Conservation (phyloP, 768 basidiomycete genomes). For the Lyophyllum atratum region DNA sequence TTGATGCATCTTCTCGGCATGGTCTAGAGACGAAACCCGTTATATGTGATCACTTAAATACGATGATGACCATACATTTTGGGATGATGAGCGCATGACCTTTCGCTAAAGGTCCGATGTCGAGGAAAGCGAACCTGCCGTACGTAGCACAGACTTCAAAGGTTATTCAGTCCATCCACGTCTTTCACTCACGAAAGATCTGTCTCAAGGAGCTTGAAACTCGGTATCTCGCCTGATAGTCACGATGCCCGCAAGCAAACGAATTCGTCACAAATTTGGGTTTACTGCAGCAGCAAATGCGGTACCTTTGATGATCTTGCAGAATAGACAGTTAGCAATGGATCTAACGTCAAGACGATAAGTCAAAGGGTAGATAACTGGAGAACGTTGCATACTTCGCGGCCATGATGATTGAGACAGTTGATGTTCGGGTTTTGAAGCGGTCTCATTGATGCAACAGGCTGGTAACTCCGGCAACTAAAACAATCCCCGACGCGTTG, state of each 20-base stretch:
- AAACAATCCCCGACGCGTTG: not conserved
- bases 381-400: conserved; percentile 31
- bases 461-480: not conserved
- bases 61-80: conserved; percentile 60
- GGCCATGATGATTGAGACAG: conserved; percentile 27
- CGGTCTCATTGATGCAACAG: too few species aligned
- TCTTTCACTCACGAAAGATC: conserved; percentile 55
- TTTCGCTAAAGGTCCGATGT: conserved; percentile 86
- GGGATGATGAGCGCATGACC: conserved; percentile 94
- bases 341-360: conserved; percentile 35
- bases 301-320: conserved; percentile 90
- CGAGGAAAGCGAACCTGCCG: conserved; percentile 82
- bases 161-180: not conserved
- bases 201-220: conserved; percentile 82
- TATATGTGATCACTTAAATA: not conserved
- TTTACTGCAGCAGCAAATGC: not conserved
- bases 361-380: not conserved
- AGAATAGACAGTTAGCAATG: conserved; percentile 80
- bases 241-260: not conserved
- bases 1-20: conserved; percentile 83
- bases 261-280: not conserved
- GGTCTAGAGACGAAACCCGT: conserved; percentile 51
- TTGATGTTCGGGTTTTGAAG: not conserved
- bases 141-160: not conserved
- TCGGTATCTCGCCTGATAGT: conserved; percentile 82